A percentile compares a stretch with the other conserved stretches of the same genome.
phyloP scores from a whole-genome alignment of 805 yeast species.

The Saccharomycopsis vini region DNA sequence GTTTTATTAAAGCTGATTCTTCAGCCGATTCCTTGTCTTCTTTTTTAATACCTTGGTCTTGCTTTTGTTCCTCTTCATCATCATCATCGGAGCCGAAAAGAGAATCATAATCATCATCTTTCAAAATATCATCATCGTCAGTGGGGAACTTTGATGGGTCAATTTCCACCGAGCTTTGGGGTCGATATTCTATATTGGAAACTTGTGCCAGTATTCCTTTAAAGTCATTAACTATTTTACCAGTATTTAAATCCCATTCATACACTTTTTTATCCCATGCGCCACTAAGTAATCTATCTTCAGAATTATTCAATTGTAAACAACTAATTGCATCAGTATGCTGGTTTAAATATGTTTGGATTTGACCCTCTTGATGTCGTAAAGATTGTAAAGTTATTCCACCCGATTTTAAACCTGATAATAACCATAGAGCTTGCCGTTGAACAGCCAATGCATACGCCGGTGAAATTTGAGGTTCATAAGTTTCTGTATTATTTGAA shows the following conservation, averaged over 20 bases:
- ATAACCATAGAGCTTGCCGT: constrained; percentile 70
- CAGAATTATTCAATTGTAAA: constrained; percentile 50
- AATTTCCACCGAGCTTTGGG: constrained; percentile 41
- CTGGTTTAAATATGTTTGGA: constrained; percentile 64
- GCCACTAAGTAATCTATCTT: constrained; percentile 65
- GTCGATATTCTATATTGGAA: constrained; percentile 65
- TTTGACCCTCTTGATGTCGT: constrained; percentile 72
- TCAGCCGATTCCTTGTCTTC: neutral
- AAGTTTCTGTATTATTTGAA: constrained; percentile 26
- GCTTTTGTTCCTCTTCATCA: constrained; percentile 23
- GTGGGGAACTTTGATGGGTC: constrained; percentile 2
- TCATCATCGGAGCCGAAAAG: constrained; percentile 52
- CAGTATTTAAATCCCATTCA: constrained; percentile 82
- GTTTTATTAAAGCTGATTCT: no score
- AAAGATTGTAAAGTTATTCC: constrained; percentile 81
- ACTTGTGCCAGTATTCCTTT: constrained; percentile 67
- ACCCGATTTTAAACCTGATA: constrained; percentile 76
- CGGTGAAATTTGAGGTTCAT: constrained; percentile 61
- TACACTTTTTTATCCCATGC: constrained; percentile 80
- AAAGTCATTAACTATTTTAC: constrained; percentile 42
- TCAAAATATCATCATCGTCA: constrained; percentile 21
- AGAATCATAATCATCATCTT: constrained; percentile 45
- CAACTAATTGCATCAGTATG: constrained; percentile 75
- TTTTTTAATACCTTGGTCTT: constrained; percentile 9
- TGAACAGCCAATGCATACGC: constrained; percentile 85